Percentiles rank a stretch among this genome's conserved stretches.
phyloP scores from a whole-genome alignment of 164 flowering plant genomes.

The Houttuynia cordata region DNA sequence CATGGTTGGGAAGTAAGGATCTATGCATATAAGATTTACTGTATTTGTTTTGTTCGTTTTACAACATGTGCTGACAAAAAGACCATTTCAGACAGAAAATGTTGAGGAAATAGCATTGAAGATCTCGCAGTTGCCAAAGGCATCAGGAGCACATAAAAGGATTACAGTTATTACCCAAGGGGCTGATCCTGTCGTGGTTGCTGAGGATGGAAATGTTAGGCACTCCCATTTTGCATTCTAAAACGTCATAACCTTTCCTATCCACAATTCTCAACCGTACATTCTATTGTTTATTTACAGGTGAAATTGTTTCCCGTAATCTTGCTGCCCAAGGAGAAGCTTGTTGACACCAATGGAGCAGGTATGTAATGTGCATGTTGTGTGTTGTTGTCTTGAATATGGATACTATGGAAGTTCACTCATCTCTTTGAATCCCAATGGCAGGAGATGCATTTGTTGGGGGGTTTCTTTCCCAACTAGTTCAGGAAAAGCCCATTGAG shows the following conservation, averaged over 20 bases:
- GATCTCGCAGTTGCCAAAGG: conserved; percentile 77
- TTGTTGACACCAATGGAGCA: conserved; percentile 94
- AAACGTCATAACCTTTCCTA: background rate
- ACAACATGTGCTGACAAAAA: background rate
- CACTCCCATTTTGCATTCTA: background rate
- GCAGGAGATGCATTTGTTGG: conserved; percentile 97
- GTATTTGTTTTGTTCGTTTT: background rate
- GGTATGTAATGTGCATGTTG: conserved; percentile 25
- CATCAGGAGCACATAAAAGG: conserved; percentile 77
- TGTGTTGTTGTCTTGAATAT: too few relatives aligned
- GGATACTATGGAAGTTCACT: background rate
- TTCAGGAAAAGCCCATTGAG: conserved; percentile 72
- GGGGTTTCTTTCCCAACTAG: conserved; percentile 79
- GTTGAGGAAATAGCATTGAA: conserved; percentile 85
- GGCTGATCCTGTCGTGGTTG: conserved; percentile 89
- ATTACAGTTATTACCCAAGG: conserved; percentile 91
- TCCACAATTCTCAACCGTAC: background rate
- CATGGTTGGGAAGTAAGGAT: conserved; percentile 97
- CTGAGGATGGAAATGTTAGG: conserved; percentile 65
- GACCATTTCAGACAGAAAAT: conserved; percentile 55
- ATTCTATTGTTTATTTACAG: background rate
- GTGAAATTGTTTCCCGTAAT: conserved; percentile 72
- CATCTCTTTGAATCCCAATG: background rate
- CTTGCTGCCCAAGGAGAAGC: conserved; percentile 73
- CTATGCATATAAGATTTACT: background rate